phyloP scores from a whole-genome alignment of 495 filamentous ascomycete species.

The Penicillium coffeae region DNA sequence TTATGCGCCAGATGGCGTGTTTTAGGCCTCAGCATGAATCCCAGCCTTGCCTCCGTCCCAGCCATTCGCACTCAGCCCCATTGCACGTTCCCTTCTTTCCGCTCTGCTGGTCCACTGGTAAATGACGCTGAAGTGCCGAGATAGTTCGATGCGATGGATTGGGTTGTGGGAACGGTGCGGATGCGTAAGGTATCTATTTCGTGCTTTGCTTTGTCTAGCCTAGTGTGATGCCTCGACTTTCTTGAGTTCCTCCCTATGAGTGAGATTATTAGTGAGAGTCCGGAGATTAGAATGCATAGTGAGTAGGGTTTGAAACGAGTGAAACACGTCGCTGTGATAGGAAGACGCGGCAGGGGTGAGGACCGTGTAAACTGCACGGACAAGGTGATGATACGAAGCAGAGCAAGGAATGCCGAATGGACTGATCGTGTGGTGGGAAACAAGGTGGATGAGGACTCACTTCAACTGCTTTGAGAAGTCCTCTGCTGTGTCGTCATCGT shows the following conservation, averaged over 20 bases:
- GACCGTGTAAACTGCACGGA: neutral
- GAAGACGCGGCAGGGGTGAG: neutral
- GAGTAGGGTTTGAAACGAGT: neutral
- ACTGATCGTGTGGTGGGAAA: conserved; percentile 5
- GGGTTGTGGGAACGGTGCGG: neutral
- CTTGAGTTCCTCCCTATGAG: conserved; percentile 84
- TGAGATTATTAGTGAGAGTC: conserved; percentile 10
- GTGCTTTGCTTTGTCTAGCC: conserved; percentile 4
- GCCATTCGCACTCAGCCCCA: neutral
- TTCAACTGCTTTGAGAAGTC: conserved; percentile 95
- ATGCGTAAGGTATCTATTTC: neutral
- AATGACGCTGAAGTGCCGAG: neutral
- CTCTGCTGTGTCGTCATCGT: conserved; percentile 95
- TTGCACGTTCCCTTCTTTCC: neutral
- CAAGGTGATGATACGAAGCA: neutral
- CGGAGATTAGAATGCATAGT: neutral
- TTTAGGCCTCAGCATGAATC: neutral
- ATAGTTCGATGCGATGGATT: neutral
- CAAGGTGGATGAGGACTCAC: no score
- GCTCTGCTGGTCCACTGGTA: neutral
- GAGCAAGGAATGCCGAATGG: neutral
- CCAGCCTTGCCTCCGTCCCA: neutral
- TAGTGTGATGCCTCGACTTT: conserved; percentile 68
- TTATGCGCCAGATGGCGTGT: neutral
- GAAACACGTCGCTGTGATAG: no score